These are phyloP conservation scores for Phytophthora pinifolia DNA, from an alignment of 352 stramenopile species.

Conservation along the genomic window DNA sequence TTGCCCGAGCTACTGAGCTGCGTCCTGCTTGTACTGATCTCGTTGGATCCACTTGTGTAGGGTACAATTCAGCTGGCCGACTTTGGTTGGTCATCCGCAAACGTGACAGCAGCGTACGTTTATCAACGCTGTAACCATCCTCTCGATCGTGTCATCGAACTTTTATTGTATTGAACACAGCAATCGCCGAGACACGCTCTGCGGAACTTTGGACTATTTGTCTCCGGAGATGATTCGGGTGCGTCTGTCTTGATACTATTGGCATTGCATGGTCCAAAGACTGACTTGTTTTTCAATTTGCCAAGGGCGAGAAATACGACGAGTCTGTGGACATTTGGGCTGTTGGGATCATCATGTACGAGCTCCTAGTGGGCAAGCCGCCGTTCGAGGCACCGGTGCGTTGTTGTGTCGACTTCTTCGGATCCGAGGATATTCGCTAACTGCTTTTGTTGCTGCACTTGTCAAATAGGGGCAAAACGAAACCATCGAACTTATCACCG, in stretches of 20 bases:
- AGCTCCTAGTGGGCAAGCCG: slow-evolving; percentile 96
- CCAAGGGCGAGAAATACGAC: slow-evolving; percentile 94
- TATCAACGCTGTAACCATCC: neutral
- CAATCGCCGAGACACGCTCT: slow-evolving; percentile 96
- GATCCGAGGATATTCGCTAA: neutral
- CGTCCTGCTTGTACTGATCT: no score
- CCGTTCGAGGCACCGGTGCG: slow-evolving; percentile 95
- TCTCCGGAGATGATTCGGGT: slow-evolving; percentile 99
- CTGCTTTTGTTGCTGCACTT: neutral
- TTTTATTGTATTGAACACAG: slow-evolving; percentile 22
- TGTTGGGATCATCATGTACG: slow-evolving; percentile 98
- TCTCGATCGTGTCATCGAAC: neutral
- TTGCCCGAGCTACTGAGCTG: no score
- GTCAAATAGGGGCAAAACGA: slow-evolving; percentile 86
- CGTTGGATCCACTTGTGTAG: no score
- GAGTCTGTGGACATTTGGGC: slow-evolving; percentile 99
- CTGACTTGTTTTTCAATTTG: slow-evolving; percentile 1
- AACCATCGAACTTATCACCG: slow-evolving; percentile 96
- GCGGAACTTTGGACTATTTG: slow-evolving; percentile 99
- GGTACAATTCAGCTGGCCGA: slow-evolving; percentile 91
- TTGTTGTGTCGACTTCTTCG: neutral
- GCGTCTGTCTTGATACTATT: neutral
- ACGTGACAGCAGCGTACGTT: slow-evolving; percentile 71
- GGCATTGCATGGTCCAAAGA: neutral
- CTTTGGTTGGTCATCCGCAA: slow-evolving; percentile 98